Conservation (phyloP, 139 green algal species). For the Coelastrella sp. region DNA sequence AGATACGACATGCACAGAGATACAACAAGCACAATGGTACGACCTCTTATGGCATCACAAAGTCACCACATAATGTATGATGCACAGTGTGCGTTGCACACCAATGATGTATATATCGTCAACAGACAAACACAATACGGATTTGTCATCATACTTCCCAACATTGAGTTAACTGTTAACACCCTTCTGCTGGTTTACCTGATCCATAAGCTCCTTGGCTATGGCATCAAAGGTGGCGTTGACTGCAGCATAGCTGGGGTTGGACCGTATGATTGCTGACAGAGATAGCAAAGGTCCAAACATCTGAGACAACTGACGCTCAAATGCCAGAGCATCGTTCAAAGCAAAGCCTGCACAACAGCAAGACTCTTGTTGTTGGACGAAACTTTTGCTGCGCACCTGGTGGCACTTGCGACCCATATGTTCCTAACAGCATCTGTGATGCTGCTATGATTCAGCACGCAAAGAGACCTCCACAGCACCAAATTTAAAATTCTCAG, state of each 20-base stretch:
- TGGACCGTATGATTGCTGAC: not conserved
- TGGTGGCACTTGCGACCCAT: not conserved
- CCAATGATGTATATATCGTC: too few relatives aligned
- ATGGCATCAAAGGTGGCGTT: conserved; percentile 26
- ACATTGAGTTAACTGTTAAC: not conserved
- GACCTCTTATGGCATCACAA: too few relatives aligned
- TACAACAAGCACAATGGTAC: too few relatives aligned
- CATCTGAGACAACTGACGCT: conserved; percentile 27
- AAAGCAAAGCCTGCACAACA: conserved; percentile 32
- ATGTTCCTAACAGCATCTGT: not conserved
- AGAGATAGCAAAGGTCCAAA: conserved; percentile 27
- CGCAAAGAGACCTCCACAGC: not conserved
- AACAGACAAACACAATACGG: not conserved
- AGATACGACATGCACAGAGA: too few relatives aligned
- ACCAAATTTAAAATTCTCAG: too few relatives aligned
- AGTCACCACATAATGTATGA: too few relatives aligned
- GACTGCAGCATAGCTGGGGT: not conserved
- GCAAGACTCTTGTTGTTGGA: too few relatives aligned
- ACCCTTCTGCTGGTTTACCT: conserved; percentile 1
- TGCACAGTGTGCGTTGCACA: too few relatives aligned
- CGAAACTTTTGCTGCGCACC: too few relatives aligned
- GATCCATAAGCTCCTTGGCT: conserved; percentile 29
- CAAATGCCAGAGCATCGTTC: conserved; percentile 31
- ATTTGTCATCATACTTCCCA: not conserved
- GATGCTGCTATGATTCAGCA: too few relatives aligned